Evolutionary conservation across 106 monocot species (phyloP).

Genomic region (Acorus gramineus): DNA sequence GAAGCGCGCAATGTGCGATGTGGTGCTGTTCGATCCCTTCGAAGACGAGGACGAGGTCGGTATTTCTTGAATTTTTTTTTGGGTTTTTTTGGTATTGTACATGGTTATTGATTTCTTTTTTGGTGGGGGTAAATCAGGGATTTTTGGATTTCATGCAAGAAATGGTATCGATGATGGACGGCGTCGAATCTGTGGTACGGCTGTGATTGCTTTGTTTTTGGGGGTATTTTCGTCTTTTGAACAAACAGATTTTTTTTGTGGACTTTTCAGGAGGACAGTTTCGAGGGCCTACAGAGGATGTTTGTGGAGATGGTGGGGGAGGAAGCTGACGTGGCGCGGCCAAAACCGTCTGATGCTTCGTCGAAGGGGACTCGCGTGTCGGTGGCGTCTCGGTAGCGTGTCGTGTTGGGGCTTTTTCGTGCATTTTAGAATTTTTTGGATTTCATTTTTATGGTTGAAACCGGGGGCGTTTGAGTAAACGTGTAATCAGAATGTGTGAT

Average conservation of each 20-base stretch:
- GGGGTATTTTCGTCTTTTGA: too few species aligned
- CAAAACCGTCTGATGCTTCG: constrained; percentile 23
- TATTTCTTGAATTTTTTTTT: constrained; percentile 1
- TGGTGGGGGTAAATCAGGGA: constrained; percentile 40
- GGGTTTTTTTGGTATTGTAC: background rate
- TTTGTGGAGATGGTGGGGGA: constrained; percentile 50
- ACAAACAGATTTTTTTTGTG: too few species aligned
- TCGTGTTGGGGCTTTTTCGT: too few species aligned
- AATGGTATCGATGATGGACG: constrained; percentile 75
- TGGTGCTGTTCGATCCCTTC: constrained; percentile 65
- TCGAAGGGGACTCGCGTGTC: constrained; percentile 28
- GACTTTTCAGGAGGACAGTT: constrained; percentile 32
- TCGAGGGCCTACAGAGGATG: constrained; percentile 88
- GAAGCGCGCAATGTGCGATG: constrained; percentile 87
- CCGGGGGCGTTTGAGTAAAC: too few species aligned
- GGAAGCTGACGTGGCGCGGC: constrained; percentile 7
- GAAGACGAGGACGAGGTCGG: constrained; percentile 62
- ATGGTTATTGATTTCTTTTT: background rate
- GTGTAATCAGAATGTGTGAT: too few species aligned
- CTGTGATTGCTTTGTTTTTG: too few species aligned
- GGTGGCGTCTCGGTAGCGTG: too few species aligned
- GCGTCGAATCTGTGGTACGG: constrained; percentile 52
- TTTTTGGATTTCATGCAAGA: constrained; percentile 78
- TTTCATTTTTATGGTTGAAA: too few species aligned
- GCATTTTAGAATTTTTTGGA: too few species aligned